These are phyloP conservation scores for Euphrasia confusa DNA, from an alignment of 257 asterid genomes.

Conservation along the genomic window DNA sequence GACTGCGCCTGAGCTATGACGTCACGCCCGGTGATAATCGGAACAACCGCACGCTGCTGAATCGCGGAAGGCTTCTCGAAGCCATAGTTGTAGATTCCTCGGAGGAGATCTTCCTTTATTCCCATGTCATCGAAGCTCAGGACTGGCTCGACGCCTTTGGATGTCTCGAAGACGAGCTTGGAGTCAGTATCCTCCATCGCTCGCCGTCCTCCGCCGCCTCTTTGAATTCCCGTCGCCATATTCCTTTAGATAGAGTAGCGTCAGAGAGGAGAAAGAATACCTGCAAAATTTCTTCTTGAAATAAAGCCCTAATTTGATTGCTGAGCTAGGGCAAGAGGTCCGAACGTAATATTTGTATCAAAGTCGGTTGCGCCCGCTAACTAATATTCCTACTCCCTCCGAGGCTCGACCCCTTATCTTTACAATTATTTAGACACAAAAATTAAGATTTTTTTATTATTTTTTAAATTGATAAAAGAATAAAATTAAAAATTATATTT, in stretches of 20 bases:
- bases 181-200: constrained; percentile 53
- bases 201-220: constrained; percentile 38
- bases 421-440: too few relatives aligned
- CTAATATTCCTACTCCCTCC: too few relatives aligned
- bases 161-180: constrained; percentile 68
- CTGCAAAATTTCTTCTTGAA: not conserved
- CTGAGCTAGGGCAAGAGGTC: not conserved
- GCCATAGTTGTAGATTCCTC: constrained; percentile 80
- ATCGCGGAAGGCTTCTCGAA: constrained; percentile 95
- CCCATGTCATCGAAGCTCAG: constrained; percentile 87
- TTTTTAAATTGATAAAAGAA: too few relatives aligned
- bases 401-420: too few relatives aligned
- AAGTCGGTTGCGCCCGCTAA: not conserved
- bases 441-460: too few relatives aligned
- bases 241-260: constrained; percentile 13
- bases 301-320: constrained; percentile 26
- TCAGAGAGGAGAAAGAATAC: constrained; percentile 21
- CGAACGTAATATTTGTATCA: not conserved
- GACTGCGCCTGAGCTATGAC: constrained; percentile 95
- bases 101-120: constrained; percentile 64
- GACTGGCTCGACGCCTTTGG: constrained; percentile 82
- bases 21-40: constrained; percentile 79
- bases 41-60: constrained; percentile 81
- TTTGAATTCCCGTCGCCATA: constrained; percentile 53
- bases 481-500: too few relatives aligned